These are phyloP conservation scores for Alliaria petiolata DNA, from an alignment of 345 rosid species.

Conservation along the genomic window DNA sequence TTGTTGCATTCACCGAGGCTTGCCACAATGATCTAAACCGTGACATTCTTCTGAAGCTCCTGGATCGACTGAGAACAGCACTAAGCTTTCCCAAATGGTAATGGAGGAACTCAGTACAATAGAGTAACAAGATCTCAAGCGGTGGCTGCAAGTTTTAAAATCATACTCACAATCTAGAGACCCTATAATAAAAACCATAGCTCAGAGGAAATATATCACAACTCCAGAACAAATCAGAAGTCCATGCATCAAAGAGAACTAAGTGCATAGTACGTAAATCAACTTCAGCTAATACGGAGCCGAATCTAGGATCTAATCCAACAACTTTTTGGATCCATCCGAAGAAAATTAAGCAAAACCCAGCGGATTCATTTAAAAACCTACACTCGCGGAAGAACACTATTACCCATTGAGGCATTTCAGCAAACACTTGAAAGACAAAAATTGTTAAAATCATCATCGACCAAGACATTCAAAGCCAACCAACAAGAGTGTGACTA, in stretches of 20 bases:
- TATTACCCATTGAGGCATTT: slow-evolving; percentile 16
- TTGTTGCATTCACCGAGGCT: slow-evolving; percentile 78
- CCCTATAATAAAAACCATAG: neutral
- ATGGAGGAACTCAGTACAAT: neutral
- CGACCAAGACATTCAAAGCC: neutral
- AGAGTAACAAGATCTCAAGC: neutral
- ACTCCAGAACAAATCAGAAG: neutral
- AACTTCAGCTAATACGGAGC: neutral
- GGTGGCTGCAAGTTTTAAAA: neutral
- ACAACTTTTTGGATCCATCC: neutral
- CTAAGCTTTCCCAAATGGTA: neutral
- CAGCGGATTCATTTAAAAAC: neutral
- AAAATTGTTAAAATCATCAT: neutral
- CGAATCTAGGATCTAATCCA: neutral
- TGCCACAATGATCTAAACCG: slow-evolving; percentile 69
- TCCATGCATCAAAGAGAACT: neutral
- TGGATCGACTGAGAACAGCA: neutral
- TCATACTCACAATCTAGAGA: neutral
- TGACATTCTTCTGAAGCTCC: slow-evolving; percentile 46
- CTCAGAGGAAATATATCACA: neutral
- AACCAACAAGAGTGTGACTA: neutral
- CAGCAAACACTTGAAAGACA: slow-evolving; percentile 19
- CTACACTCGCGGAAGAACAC: neutral
- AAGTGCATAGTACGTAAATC: neutral
- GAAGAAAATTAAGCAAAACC: neutral